Percentiles rank a stretch among this genome's conserved stretches.
phyloP scores from a whole-genome alignment of 164 flowering plant species.

The Piper betle region DNA sequence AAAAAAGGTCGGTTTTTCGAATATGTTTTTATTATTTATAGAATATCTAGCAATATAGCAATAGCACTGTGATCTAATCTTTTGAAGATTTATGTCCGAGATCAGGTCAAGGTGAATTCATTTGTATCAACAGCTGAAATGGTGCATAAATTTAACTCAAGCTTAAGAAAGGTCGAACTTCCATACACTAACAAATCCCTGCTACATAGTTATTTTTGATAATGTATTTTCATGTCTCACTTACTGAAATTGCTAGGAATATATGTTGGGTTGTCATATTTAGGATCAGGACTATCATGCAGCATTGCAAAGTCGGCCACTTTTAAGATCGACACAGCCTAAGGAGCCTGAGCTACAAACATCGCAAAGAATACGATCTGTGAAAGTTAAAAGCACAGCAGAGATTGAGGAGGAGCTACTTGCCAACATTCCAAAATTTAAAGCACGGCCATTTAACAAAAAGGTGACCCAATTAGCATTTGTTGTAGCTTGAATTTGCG shows the following conservation, averaged over 20 bases:
- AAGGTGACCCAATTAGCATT: constrained; percentile 28
- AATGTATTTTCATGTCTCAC: background rate
- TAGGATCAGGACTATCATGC: constrained; percentile 29
- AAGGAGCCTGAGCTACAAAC: constrained; percentile 84
- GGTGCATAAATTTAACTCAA: constrained; percentile 69
- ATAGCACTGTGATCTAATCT: background rate
- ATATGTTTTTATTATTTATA: too few species aligned
- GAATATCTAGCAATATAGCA: background rate
- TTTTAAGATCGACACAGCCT: constrained; percentile 71
- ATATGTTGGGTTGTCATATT: background rate
- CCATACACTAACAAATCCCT: constrained; percentile 20
- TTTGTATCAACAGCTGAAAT: constrained; percentile 83
- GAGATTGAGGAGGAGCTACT: constrained; percentile 95
- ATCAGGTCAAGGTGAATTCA: constrained; percentile 27
- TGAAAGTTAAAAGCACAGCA: constrained; percentile 61
- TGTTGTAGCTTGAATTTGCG: background rate
- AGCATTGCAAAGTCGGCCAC: constrained; percentile 33
- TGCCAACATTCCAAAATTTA: constrained; percentile 91
- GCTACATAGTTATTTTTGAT: constrained; percentile 44
- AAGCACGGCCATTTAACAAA: constrained; percentile 84
- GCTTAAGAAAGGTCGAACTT: constrained; percentile 49
- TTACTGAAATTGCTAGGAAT: background rate
- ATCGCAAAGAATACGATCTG: constrained; percentile 54
- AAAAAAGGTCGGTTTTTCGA: constrained; percentile 40
- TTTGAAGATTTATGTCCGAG: constrained; percentile 56